Base-by-base conservation (phyloP, 176 grass and related monocot species). In the Alloteropsis semialata region DNA sequence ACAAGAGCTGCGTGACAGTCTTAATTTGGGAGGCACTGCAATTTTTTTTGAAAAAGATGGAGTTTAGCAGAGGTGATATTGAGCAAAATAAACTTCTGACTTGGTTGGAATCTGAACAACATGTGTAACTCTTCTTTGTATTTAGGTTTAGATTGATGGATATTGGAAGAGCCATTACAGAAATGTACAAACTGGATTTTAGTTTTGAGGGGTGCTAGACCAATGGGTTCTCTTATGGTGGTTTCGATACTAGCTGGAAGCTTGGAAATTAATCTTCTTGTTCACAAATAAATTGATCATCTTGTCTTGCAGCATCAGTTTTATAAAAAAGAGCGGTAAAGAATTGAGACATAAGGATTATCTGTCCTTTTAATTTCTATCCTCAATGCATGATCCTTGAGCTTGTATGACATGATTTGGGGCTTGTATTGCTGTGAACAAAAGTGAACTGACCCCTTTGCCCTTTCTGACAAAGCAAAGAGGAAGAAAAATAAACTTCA, bases 21-120 rank as follows among this genome's bases (percentile, higher is more conserved):
- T 92, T 92, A 74, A 96, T 87, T 81, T 96, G 90, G 50, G 93
- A 78, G 73, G 88, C 90, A 75, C 90, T 95, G 88, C 33, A 79
- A 77, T 66, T 72, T 53, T 41, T 66, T 39, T 22, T 43, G 13
- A 49, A 80, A 63, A 74, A n/a, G 66, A 33, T 30, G 22, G 44
- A 80, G 53, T 45, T 84, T 63, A 76, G 45, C n/a, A 87, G 32
- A 59, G 25, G n/a, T 76, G 28, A 71, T 69, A 81, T 5, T 21
- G 4, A 64, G 28, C 39, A n/a, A 82, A 29, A 77, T 18, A 11
- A 88, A 63, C 12, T 75, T 45, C 59, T n/a, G 22, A 45, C 1
- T 60, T 57, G 27, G 24, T 44, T 41, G 45, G 19, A 39, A 14
- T 45, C 24, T 46, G 28, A 16, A 51, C 28, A 64, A 73, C 29